phyloP scores from a whole-genome alignment of 2,329 filamentous ascomycete species.

The Aspergillus niger region DNA sequence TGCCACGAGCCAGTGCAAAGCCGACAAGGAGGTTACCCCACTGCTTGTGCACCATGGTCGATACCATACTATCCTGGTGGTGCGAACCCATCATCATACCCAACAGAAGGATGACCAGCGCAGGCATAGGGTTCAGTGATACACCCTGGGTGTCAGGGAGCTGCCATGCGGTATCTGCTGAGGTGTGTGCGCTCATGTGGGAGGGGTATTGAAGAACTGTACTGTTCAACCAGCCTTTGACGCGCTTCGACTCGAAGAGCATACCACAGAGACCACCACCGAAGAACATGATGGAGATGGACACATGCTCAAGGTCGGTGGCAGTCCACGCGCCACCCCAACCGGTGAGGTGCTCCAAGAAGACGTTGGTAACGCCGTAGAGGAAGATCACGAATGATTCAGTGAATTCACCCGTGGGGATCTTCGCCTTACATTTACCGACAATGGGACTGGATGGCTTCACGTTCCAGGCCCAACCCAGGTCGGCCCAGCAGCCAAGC shows the following conservation, averaged over 20 bases:
- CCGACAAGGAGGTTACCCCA: conserved; percentile 86
- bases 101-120: conserved; percentile 79
- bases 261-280: conserved; percentile 87
- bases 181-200: conserved; percentile 35
- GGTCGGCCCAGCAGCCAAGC: conserved; percentile 84
- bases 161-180: conserved; percentile 55
- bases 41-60: conserved; percentile 89
- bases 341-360: conserved; percentile 81
- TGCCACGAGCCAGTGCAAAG: conserved; percentile 73
- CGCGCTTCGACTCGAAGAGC: conserved; percentile 73
- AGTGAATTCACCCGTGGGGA: conserved; percentile 81
- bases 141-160: conserved; percentile 69
- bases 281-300: conserved; percentile 91
- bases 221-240: conserved; percentile 61
- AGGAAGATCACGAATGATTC: conserved; percentile 89
- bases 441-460: conserved; percentile 63
- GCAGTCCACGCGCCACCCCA: conserved; percentile 72
- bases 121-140: conserved; percentile 86
- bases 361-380: conserved; percentile 88
- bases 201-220: conserved; percentile 47
- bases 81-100: conserved; percentile 96
- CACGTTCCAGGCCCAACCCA: conserved; percentile 95
- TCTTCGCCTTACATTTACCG: conserved; percentile 61
- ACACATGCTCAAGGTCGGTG: conserved; percentile 85
- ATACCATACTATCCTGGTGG: conserved; percentile 78